Conservation (phyloP, 192 early-diverging fungal genomes). For the Dispira parvispora region DNA sequence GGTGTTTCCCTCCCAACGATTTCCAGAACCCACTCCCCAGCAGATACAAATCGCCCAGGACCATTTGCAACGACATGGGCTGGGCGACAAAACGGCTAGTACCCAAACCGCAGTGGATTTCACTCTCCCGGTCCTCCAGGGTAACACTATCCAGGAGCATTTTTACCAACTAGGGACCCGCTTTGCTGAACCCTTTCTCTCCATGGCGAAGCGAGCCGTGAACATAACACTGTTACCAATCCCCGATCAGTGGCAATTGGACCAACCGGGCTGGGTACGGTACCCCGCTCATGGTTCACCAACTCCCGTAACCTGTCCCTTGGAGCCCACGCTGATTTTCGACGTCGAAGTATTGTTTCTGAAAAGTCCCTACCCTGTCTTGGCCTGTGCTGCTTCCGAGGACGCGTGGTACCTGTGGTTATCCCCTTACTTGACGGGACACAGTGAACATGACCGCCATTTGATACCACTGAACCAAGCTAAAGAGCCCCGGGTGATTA, state of each 20-base stretch:
- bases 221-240: slow-evolving; percentile 16
- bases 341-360: slow-evolving; percentile 68
- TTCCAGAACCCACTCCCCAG: slow-evolving; percentile 14
- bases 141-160: slow-evolving; percentile 51
- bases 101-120: slow-evolving; percentile 26
- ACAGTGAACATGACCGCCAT: slow-evolving; percentile 24
- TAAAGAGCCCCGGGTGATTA: slow-evolving; percentile 30
- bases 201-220: slow-evolving; percentile 32
- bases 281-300: slow-evolving; percentile 35
- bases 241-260: slow-evolving; percentile 36
- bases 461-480: slow-evolving; percentile 49
- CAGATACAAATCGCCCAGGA: slow-evolving; percentile 20
- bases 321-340: slow-evolving; percentile 57
- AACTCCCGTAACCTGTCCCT: slow-evolving; percentile 22
- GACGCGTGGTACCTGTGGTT: slow-evolving; percentile 86
- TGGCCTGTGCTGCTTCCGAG: slow-evolving; percentile 61
- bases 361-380: slow-evolving; percentile 51
- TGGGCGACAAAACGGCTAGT: slow-evolving; percentile 22
- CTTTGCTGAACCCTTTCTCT: slow-evolving; percentile 38
- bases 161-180: slow-evolving; percentile 54
- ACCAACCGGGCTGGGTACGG: slow-evolving; percentile 59
- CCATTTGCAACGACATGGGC: slow-evolving; percentile 23
- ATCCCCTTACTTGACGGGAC: slow-evolving; percentile 53
- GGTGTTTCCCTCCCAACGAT: slow-evolving; percentile 17
- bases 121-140: slow-evolving; percentile 31